Conservation (phyloP, 1,139 yeast species). For the Saccharomycopsis hybrid region DNA sequence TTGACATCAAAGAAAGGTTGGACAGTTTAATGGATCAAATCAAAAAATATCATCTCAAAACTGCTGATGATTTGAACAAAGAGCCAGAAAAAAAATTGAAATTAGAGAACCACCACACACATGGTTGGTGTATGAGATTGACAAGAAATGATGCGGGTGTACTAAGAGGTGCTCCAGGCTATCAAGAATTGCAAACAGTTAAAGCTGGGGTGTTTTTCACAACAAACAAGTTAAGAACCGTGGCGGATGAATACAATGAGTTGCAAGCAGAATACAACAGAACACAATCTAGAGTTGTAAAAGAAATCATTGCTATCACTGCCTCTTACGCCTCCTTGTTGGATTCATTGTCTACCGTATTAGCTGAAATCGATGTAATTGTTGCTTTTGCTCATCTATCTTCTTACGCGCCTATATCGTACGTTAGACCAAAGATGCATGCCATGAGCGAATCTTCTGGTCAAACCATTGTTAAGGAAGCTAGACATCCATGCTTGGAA, state of each 20-base stretch:
- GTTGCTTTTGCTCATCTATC: conserved; percentile 83
- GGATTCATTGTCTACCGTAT: conserved; percentile 52
- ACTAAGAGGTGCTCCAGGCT: conserved; percentile 58
- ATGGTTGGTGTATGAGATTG: conserved; percentile 91
- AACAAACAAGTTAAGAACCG: conserved; percentile 52
- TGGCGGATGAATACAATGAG: conserved; percentile 53
- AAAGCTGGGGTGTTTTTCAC: conserved; percentile 94
- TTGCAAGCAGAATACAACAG: conserved; percentile 61
- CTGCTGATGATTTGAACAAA: conserved; percentile 69
- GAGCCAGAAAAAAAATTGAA: conserved; percentile 85
- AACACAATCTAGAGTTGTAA: conserved; percentile 71
- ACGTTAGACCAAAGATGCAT: conserved; percentile 63
- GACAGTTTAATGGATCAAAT: conserved; percentile 52
- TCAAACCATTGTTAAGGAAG: conserved; percentile 51
- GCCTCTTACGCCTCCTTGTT: conserved; percentile 76
- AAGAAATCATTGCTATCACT: conserved; percentile 74
- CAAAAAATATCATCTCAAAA: conserved; percentile 50
- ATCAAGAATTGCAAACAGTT: conserved; percentile 78
- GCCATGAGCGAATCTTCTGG: conserved; percentile 45
- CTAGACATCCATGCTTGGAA: conserved; percentile 93
- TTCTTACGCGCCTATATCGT: conserved; percentile 76
- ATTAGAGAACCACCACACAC: conserved; percentile 75
- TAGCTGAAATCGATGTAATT: conserved; percentile 79
- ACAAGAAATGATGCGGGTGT: conserved; percentile 85
- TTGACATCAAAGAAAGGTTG: conserved; percentile 51